Conservation (phyloP, 768 basidiomycete genomes). For the Boletales sp. region DNA sequence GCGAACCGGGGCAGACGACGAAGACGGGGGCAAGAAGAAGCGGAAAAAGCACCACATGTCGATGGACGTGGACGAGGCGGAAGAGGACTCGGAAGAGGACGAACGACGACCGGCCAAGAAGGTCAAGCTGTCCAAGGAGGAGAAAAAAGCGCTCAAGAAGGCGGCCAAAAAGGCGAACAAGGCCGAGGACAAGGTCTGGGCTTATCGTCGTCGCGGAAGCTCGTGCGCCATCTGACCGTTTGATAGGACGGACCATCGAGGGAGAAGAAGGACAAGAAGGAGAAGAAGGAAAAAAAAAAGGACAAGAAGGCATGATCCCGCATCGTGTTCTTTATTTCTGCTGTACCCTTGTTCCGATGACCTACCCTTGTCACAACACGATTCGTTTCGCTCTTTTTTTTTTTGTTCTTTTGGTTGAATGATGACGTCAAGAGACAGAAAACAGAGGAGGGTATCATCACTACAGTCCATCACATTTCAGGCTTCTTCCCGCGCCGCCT, state of each 20-base stretch:
- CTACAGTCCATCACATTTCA: too few relatives aligned
- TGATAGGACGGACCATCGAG: constrained; percentile 33
- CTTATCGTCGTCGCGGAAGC: constrained; percentile 7
- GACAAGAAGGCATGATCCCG: constrained; percentile 38
- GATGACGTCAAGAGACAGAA: too few relatives aligned
- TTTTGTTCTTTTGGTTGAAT: too few relatives aligned
- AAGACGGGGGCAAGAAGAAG: constrained; percentile 4
- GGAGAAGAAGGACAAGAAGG: constrained; percentile 39
- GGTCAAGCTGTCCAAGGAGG: constrained; percentile 76
- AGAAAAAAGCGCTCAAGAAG: constrained; percentile 83
- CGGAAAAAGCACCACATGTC: constrained; percentile 65
- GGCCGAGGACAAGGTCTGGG: constrained; percentile 43
- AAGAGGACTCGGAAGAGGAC: constrained; percentile 32
- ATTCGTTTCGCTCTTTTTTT: too few relatives aligned
- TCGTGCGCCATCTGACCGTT: constrained; percentile 2
- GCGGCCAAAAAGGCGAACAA: constrained; percentile 66
- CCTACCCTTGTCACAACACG: too few relatives aligned
- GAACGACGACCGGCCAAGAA: constrained; percentile 60
- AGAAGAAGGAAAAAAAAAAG: constrained; percentile 37
- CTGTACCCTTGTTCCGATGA: too few relatives aligned
- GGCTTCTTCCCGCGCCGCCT: constrained; percentile 45
- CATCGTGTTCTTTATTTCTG: too few relatives aligned
- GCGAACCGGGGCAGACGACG: not conserved
- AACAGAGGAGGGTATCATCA: too few relatives aligned
- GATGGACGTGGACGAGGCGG: constrained; percentile 61